Conservation (phyloP, 2,329 filamentous ascomycete species). For the Colletotrichum zoysiae region DNA sequence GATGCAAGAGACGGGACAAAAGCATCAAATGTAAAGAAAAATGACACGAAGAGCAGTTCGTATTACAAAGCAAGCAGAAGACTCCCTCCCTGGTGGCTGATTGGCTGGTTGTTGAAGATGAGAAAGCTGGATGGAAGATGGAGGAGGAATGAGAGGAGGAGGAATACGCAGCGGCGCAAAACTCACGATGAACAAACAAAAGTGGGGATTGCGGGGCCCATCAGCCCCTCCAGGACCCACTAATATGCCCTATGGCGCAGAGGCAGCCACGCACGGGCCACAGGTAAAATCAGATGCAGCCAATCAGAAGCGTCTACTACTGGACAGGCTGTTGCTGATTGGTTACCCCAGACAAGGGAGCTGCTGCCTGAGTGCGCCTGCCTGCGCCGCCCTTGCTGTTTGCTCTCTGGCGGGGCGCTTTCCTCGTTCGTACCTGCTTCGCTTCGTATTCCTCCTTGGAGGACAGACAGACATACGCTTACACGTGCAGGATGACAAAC, state of each 20-base stretch:
- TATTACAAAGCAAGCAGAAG: neutral
- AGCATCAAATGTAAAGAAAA: neutral
- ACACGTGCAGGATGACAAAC: neutral
- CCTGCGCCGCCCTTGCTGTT: neutral
- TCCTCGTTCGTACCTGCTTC: neutral
- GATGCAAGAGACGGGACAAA: neutral
- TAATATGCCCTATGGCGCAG: neutral
- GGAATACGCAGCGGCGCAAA: conserved; percentile 39
- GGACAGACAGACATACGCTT: too few relatives aligned
- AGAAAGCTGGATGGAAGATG: neutral
- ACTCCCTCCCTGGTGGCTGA: neutral
- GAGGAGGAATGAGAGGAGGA: neutral
- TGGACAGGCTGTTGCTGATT: neutral
- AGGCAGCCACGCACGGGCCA: neutral
- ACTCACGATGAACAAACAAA: neutral
- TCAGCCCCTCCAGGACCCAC: neutral
- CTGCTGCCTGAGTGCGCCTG: conserved; percentile 27
- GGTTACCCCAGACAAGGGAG: neutral
- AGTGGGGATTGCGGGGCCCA: neutral
- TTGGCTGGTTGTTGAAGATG: too few relatives aligned
- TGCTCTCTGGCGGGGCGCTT: neutral
- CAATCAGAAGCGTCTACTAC: neutral
- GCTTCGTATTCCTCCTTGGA: neutral
- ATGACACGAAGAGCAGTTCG: neutral
- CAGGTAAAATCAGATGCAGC: neutral